Evolutionary conservation across 768 basidiomycete genomes (phyloP), one percentile per base, ranked within the genome.

Genomic region (Lentinula raphanica): DNA sequence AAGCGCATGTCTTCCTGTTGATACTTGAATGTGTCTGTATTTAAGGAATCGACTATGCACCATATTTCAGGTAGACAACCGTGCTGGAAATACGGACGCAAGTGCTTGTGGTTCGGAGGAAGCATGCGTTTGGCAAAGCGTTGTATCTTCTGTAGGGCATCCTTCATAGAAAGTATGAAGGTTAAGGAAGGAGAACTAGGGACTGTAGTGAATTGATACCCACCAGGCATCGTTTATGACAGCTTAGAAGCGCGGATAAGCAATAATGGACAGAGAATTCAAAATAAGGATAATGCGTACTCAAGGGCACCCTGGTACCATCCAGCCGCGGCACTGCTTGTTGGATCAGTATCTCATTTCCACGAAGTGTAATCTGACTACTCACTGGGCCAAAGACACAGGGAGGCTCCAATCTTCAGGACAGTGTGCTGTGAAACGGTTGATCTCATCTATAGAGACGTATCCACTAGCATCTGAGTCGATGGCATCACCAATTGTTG

Each of bases 301-400:
- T 59, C 58, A n/a, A 68, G 49, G 17, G 65, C 60, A 50, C 66
- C 66, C 49, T 65, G 65, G 53, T 67, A 66, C 59, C 67, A 68
- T 12, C 69, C 69, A 2, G 57, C 66, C 1, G 69, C 67, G 64
- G 67, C 68, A 36, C 69, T 70, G 42, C 12, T 19, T 8, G 17
- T 51, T 36, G 29, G 23, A 56, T 11, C 29, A 39, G 12, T 57
- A 39, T 0, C 23, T 31, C 15, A 48, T 28, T 3, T 28, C 32
- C 17, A 27, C 21, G 36, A 19, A 23, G 19, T 1, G 32, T 36
- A 50, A 45, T 15, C 7, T 64, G 62, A 56, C 65, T 15, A 64
- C 58, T 36, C 15, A 57, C 56, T 57, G 21, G 65, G 59, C 69
- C 65, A 70, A 31, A 63, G 56, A 6, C 59, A 56, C 1, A 59